A percentile compares a stretch with the other conserved stretches of the same genome.
Evolutionary conservation across 371 early-diverging fungal species (phyloP).

Genomic region (Catenaria anguillulae): DNA sequence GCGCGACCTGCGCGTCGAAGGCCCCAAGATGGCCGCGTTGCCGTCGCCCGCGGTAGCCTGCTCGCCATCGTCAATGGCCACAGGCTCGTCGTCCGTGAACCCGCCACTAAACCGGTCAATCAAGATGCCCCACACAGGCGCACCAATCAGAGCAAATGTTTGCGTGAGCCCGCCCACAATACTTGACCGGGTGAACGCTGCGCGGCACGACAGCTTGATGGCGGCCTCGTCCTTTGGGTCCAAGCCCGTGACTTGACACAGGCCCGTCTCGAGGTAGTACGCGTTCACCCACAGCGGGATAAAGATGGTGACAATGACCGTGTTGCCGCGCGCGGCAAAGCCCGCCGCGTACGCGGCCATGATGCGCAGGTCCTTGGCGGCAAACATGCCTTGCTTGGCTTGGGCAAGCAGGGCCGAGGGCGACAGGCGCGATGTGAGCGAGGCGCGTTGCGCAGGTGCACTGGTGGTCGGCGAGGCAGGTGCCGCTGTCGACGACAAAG

Average conservation of each 20-base stretch:
- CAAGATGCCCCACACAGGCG: constrained; percentile 43
- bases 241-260: constrained; percentile 23
- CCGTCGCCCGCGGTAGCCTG: too few relatives aligned
- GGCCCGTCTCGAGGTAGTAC: constrained; percentile 37
- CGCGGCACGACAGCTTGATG: constrained; percentile 19
- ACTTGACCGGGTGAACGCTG: constrained; percentile 35
- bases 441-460: too few relatives aligned
- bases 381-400: not conserved
- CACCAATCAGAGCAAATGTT: constrained; percentile 43
- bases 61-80: not conserved
- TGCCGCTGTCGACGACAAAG: too few relatives aligned
- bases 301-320: constrained; percentile 53
- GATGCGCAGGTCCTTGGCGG: constrained; percentile 25
- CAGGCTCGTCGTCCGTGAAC: not conserved
- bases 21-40: too few relatives aligned
- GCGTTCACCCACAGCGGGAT: constrained; percentile 57
- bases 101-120: constrained; percentile 19
- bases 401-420: not conserved
- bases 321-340: constrained; percentile 58
- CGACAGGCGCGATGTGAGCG: not conserved
- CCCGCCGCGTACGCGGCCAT: constrained; percentile 41
- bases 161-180: constrained; percentile 51
- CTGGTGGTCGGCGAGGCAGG: not conserved
- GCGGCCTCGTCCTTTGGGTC: constrained; percentile 10
- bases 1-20: constrained; percentile 10